A percentile compares a stretch with the other conserved stretches of the same genome.
Conservation (phyloP, 2,329 filamentous ascomycete species). For the Talaromyces rugulosus region DNA sequence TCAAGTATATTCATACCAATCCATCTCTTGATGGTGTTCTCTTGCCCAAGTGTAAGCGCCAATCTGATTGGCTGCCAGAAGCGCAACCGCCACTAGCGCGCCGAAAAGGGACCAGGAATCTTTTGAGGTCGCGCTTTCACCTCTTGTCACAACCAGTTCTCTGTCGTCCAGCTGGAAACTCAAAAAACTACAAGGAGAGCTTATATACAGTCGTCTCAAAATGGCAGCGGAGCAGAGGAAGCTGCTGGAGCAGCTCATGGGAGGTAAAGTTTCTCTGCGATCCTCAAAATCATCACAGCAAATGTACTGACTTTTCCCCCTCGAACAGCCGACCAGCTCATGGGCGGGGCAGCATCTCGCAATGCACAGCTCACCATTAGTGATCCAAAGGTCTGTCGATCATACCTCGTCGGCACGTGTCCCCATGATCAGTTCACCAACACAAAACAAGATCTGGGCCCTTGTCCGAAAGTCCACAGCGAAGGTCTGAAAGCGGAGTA, state of each 20-base stretch:
- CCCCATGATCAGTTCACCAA: conserved; percentile 99
- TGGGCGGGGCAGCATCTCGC: conserved; percentile 72
- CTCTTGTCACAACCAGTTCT: background rate
- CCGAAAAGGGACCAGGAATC: conserved; percentile 11
- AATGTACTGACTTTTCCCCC: conserved; percentile 17
- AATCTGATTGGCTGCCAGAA: conserved; percentile 14
- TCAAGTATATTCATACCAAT: background rate
- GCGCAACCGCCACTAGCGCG: conserved; percentile 26
- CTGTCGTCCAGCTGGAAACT: background rate
- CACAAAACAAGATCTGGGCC: conserved; percentile 94
- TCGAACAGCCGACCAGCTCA: conserved; percentile 57
- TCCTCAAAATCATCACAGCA: background rate
- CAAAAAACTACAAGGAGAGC: background rate
- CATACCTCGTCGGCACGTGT: conserved; percentile 88
- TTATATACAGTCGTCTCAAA: background rate
- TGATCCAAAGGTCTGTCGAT: conserved; percentile 90
- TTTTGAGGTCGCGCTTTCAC: background rate
- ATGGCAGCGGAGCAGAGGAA: conserved; percentile 98
- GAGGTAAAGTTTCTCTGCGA: conserved; percentile 32
- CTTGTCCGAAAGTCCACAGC: conserved; percentile 81
- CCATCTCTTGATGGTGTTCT: background rate
- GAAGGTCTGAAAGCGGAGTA: conserved; percentile 88
- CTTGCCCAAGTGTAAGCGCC: background rate
- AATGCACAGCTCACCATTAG: conserved; percentile 80
- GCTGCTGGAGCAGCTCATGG: conserved; percentile 91